Percentiles rank a stretch among this genome's conserved stretches.
Conservation (phyloP, 805 yeast species). For the Sugiyamaella boreocaroliniensis region DNA sequence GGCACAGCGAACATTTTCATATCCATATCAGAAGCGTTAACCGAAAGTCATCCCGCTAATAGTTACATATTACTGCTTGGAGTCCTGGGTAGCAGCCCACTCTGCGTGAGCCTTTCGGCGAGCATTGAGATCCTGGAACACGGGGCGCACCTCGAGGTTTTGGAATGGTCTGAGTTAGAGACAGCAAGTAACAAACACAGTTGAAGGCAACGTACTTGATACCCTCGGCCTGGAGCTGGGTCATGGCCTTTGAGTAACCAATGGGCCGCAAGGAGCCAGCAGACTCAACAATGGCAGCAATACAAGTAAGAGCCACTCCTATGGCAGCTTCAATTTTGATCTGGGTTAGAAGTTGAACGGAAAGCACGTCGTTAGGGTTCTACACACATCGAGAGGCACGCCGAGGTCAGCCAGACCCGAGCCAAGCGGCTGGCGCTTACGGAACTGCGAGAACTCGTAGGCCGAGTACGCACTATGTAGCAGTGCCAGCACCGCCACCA, state of each 20-base stretch:
- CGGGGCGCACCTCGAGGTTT: slow-evolving; percentile 43
- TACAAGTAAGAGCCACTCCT: slow-evolving; percentile 40
- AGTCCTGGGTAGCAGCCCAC: slow-evolving; percentile 16
- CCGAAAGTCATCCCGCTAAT: no score
- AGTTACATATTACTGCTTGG: slow-evolving; percentile 3
- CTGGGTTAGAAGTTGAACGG: slow-evolving; percentile 16
- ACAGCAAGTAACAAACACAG: neutral
- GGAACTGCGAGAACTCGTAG: slow-evolving; percentile 22
- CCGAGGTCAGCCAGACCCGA: slow-evolving; percentile 9
- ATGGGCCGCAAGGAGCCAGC: slow-evolving; percentile 41
- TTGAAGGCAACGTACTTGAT: slow-evolving; percentile 19
- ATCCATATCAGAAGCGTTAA: no score
- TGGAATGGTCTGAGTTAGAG: slow-evolving; percentile 35
- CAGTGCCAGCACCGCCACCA: slow-evolving; percentile 15
- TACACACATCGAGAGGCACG: slow-evolving; percentile 21
- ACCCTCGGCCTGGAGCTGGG: slow-evolving; percentile 44
- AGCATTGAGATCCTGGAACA: slow-evolving; percentile 43
- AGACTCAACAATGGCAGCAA: slow-evolving; percentile 31
- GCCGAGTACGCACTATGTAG: slow-evolving; percentile 25
- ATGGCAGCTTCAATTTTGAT: slow-evolving; percentile 45
- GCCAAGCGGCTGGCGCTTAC: slow-evolving; percentile 13
- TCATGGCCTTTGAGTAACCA: slow-evolving; percentile 42
- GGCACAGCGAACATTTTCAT: no score
- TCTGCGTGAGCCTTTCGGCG: slow-evolving; percentile 40
- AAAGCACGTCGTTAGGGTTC: no score